Conservation (phyloP, 75 land plant genomes). For the Cupressus sempervirens region DNA sequence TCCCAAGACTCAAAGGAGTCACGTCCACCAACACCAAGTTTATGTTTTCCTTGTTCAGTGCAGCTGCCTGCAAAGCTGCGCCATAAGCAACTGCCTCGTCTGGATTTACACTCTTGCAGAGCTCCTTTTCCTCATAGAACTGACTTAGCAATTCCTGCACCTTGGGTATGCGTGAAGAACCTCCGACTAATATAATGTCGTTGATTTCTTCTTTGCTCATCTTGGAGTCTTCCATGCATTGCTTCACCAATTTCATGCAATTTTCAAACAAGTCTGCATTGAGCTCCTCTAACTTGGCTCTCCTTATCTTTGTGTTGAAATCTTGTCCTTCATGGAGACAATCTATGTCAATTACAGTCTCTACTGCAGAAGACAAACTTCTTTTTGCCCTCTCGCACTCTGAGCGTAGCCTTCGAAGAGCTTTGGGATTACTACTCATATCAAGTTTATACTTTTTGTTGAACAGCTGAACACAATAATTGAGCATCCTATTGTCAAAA, state of each 20-base stretch:
- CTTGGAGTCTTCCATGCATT: slow-evolving; percentile 1
- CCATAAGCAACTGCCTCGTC: neutral
- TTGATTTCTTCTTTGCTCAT: neutral
- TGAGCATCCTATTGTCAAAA: too few relatives aligned
- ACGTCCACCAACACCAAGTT: neutral
- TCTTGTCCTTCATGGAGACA: too few relatives aligned
- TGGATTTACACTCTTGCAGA: neutral
- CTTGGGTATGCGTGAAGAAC: slow-evolving; percentile 17
- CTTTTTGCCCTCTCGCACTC: neutral
- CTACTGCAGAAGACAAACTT: too few relatives aligned
- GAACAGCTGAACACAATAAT: too few relatives aligned
- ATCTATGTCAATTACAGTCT: too few relatives aligned
- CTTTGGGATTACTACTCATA: neutral
- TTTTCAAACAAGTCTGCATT: slow-evolving; percentile 1
- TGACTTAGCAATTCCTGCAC: slow-evolving; percentile 10
- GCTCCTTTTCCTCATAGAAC: slow-evolving; percentile 8
- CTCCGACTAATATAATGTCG: slow-evolving; percentile 9
- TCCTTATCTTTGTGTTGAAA: too few relatives aligned
- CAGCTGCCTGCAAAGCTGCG: neutral
- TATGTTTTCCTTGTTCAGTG: neutral
- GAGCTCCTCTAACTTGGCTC: neutral
- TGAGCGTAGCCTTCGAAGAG: neutral
- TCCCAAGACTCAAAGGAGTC: slow-evolving; percentile 2
- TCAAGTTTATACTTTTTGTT: neutral
- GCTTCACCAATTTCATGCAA: neutral